A percentile compares a stretch with the other conserved stretches of the same genome.
Conservation (phyloP, 2,329 filamentous ascomycete genomes). For the Fusarium oligoseptatum region DNA sequence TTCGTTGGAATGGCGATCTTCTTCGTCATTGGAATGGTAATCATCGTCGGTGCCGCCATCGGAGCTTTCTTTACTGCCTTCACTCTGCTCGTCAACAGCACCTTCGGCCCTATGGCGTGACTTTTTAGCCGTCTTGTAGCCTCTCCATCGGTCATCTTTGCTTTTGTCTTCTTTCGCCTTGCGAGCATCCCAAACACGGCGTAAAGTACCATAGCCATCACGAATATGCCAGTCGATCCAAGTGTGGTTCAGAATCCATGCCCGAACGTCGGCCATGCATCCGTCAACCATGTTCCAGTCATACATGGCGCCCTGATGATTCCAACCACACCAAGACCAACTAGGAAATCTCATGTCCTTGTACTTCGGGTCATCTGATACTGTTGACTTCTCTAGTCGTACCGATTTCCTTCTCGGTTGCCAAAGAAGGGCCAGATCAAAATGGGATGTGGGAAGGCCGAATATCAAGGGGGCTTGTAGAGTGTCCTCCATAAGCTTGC, state of each 20-base stretch:
- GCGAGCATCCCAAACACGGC: background rate
- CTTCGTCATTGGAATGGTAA: too few relatives aligned
- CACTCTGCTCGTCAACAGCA: background rate
- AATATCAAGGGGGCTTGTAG: background rate
- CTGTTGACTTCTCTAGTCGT: background rate
- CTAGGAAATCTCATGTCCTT: background rate
- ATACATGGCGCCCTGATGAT: background rate
- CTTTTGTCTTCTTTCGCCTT: background rate
- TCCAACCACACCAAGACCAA: background rate
- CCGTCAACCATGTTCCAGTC: background rate
- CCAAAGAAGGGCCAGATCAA: background rate
- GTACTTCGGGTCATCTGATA: background rate
- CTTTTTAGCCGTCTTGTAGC: background rate
- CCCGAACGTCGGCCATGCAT: background rate
- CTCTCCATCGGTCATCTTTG: background rate
- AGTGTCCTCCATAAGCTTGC: background rate
- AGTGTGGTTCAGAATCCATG: background rate
- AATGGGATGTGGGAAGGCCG: background rate
- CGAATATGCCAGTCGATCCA: background rate
- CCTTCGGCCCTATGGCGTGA: too few relatives aligned
- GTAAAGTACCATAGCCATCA: background rate
- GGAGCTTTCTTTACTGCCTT: background rate
- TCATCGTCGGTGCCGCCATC: too few relatives aligned
- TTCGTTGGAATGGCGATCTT: too few relatives aligned
- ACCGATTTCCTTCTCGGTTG: accelerated